phyloP scores from a whole-genome alignment of 2,329 filamentous ascomycete genomes.

The Exophiala sideris region DNA sequence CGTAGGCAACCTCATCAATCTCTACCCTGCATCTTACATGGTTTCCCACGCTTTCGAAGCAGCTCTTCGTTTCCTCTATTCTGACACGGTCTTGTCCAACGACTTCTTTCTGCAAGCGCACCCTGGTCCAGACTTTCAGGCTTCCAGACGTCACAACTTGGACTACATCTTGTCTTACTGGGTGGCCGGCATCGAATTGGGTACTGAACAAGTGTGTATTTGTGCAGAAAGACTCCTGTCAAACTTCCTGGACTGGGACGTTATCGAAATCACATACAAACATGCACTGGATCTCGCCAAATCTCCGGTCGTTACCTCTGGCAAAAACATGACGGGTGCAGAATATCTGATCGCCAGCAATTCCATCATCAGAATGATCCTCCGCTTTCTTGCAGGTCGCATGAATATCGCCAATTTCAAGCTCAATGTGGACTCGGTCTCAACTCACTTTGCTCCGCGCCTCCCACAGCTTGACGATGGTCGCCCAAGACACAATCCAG shows the following conservation, averaged over 20 bases:
- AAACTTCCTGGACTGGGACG: constrained; percentile 26
- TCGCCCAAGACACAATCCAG: constrained; percentile 24
- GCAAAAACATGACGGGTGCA: constrained; percentile 20
- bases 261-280: constrained; percentile 24
- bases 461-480: constrained; percentile 23
- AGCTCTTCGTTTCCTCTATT: constrained; percentile 28
- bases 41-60: constrained; percentile 28
- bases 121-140: constrained; percentile 12
- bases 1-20: constrained; percentile 18
- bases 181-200: constrained; percentile 27
- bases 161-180: constrained; percentile 29
- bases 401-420: constrained; percentile 22
- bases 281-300: constrained; percentile 19
- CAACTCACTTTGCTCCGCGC: constrained; percentile 15
- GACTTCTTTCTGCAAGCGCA: constrained; percentile 21
- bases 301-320: constrained; percentile 8
- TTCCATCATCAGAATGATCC: constrained; percentile 14
- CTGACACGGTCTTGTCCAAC: constrained; percentile 25
- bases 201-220: constrained; percentile 22
- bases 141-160: constrained; percentile 20
- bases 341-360: constrained; percentile 19
- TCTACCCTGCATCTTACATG: constrained; percentile 23
- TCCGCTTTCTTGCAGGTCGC: constrained; percentile 18
- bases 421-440: constrained; percentile 11
- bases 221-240: constrained; percentile 23